A percentile compares a stretch with the other conserved stretches of the same genome.
phyloP scores from a whole-genome alignment of 768 basidiomycete genomes.

The Pholiota microspora region DNA sequence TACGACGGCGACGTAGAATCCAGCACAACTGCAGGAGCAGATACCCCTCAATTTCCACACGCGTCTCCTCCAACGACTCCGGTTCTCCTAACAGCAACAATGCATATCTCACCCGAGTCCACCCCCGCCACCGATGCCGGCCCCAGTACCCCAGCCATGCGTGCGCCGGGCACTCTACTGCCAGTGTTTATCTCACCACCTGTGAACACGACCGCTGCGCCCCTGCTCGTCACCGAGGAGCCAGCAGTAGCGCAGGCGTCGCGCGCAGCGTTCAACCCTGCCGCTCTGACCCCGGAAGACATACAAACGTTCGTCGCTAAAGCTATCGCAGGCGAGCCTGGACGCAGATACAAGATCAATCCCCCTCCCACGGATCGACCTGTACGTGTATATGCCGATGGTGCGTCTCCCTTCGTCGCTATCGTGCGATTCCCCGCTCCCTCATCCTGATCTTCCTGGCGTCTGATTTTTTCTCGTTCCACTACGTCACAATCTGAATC shows the following conservation, averaged over 20 bases:
- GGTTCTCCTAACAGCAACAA: constrained; percentile 17
- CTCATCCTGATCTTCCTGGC: constrained; percentile 2
- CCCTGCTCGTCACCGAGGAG: constrained; percentile 34
- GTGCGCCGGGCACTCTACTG: constrained; percentile 23
- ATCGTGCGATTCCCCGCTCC: constrained; percentile 9
- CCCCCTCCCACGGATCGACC: constrained; percentile 78
- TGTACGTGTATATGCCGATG: constrained; percentile 92
- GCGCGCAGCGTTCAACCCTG: constrained; percentile 54
- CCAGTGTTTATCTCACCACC: constrained; percentile 35
- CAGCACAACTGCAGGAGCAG: constrained; percentile 59
- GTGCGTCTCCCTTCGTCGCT: constrained; percentile 37
- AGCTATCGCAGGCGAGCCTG: constrained; percentile 70
- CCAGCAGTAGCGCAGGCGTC: constrained; percentile 39
- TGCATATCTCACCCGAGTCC: constrained; percentile 6
- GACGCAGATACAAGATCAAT: constrained; percentile 79
- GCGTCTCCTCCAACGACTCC: constrained; percentile 35
- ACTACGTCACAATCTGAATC: constrained; percentile 29
- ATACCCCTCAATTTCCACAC: constrained; percentile 38
- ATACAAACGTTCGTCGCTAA: constrained; percentile 74
- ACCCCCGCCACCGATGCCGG: constrained; percentile 14
- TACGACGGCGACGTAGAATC: constrained; percentile 91
- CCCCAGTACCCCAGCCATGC: constrained; percentile 8
- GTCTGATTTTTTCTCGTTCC: constrained; percentile 3
- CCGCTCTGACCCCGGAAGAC: constrained; percentile 67
- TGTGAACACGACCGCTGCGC: constrained; percentile 21